These are phyloP conservation scores for Prasinococcaceae sp. DNA, from an alignment of 139 green algal genomes.

Conservation along the genomic window DNA sequence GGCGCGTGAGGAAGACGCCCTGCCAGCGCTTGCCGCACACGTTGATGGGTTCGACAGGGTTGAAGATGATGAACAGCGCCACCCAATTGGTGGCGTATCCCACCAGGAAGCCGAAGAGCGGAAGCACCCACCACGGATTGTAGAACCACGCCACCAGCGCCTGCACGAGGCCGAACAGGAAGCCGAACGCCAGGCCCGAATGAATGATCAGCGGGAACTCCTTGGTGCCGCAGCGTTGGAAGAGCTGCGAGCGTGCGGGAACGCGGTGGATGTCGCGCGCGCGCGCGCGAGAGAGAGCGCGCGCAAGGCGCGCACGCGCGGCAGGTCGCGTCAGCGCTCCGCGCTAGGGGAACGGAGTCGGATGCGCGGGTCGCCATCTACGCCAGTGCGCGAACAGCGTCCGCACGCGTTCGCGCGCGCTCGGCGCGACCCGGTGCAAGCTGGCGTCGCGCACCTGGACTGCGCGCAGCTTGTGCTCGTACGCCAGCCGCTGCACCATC, in stretches of 20 bases:
- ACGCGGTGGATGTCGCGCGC: too few relatives aligned
- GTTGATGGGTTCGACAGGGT: conserved; percentile 20
- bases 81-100: conserved; percentile 32
- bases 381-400: too few relatives aligned
- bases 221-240: conserved; percentile 20
- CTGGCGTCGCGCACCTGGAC: too few relatives aligned
- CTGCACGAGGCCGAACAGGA: conserved; percentile 30
- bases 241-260: too few relatives aligned
- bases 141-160: conserved; percentile 25
- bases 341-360: too few relatives aligned
- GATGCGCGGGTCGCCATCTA: too few relatives aligned
- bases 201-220: conserved; percentile 30
- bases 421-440: too few relatives aligned
- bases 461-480: too few relatives aligned
- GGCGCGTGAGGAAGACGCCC: conserved; percentile 30
- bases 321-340: too few relatives aligned
- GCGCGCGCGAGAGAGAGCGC: too few relatives aligned
- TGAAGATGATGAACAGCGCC: conserved; percentile 32
- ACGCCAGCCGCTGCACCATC: too few relatives aligned
- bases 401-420: too few relatives aligned
- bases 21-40: conserved; percentile 12
- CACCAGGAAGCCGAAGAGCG: conserved; percentile 27
- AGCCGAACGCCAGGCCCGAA: conserved; percentile 29
- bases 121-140: conserved; percentile 25
- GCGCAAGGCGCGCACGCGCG: conserved; percentile 1